Base-by-base conservation (phyloP, 768 basidiomycete species). In the Pisolithus albus region DNA sequence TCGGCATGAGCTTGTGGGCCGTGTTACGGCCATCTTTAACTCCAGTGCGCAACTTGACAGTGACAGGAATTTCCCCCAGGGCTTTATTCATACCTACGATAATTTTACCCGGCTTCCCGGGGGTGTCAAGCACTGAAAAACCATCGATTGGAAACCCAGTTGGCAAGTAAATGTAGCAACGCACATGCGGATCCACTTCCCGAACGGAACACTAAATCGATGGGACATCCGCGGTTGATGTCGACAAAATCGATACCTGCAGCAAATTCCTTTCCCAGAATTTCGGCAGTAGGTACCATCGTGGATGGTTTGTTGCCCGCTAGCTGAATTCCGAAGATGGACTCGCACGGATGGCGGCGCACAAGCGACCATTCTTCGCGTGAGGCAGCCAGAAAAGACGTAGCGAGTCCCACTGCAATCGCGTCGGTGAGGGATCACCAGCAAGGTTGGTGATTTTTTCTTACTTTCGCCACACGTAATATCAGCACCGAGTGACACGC, bases 311-410 rank as follows among this genome's bases (percentile, higher is more conserved):
- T 93, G 64, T 83, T 90, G 0, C 96, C 96, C 1, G 92, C 92
- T 18, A 99, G 66, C 67, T 99, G 95, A 2, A 97, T 80, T 26
- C 96, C 96, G 62, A 97, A 99, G 7, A 75, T 86, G 39, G 71
- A 70, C 64, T 98, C 95, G 1, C 84, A 86, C 0, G 91, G 88
- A 61, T 97, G 94, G 32, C 92, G 76, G 41, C 93, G 73, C 42
- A 95, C 86, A 3, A 97, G 76, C 0, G 92, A 92, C 92, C 93
- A 98, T 69, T 99, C 95, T 61, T 92, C 90, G 53, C 86, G 87
- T 9, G 91, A 92, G 3, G 91, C 95, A 9, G 76, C 70, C 19
- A 96, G 77, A 66, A 98, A 90, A 2, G 94, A 94, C 40, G 80
- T 83, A 5, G 92, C 86, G n/a, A 99, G 79, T 4, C 91, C 93